Evolutionary conservation across 306 rosid genomes (phyloP), one percentile per base, ranked within the genome.

Genomic region (Quercus dentata): DNA sequence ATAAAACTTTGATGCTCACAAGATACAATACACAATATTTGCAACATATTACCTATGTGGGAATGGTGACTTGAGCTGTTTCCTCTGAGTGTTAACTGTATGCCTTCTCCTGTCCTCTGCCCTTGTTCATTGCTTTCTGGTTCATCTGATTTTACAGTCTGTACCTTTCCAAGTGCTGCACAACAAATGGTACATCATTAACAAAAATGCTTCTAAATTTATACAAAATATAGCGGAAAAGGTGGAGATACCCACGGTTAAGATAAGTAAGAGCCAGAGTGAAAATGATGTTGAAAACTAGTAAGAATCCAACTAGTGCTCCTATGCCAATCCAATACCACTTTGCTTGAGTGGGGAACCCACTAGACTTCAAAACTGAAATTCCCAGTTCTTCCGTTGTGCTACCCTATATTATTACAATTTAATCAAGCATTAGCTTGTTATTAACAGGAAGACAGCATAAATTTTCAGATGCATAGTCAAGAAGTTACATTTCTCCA

Each of bases 271-370:
- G 76, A 54, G 89, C 82, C 25, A 86, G 0, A 13, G 78, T 83
- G 73, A 68, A 76, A 27, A 56, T 21, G 62, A 74, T 21, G 63
- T 86, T 86, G 71, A 86, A 79, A 15, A 86, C 49, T 10, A 86
- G 25, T 28, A 77, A 23, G n/a, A 71, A 86, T 72, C 86, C 86
- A 56, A 79, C 3, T 18, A 61, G 19, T 20, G 86, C 89, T 63
- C 76, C 89, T 59, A 74, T 69, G 30, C 86, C 86, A 31, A 86
- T 64, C 89, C 89, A 86, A 62, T 86, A 86, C 89, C 89, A 86
- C 23, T 55, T 19, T 25, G 84, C 82, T 68, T 86, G 57, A 10
- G 73, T 1, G 68, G 69, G 74, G 61, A 82, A 56, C 35, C 78
- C 83, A 0, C 82, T 77, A 31, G 88, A 79, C 78, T 79, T 85